These are phyloP conservation scores for Globisporangium spiculum DNA, from an alignment of 352 stramenopile species.

Conservation along the genomic window DNA sequence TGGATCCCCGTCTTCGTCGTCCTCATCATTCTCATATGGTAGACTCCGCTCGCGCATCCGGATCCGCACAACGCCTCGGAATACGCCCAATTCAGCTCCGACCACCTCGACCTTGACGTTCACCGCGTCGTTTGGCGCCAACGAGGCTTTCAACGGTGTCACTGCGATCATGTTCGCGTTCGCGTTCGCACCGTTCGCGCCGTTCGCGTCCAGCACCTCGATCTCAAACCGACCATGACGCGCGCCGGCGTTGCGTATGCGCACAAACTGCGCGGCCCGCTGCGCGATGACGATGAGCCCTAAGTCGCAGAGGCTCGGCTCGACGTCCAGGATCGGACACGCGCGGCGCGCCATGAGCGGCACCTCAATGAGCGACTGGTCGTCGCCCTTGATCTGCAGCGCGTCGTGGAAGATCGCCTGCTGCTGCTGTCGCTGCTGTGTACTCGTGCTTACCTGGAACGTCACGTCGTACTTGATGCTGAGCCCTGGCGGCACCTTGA, in stretches of 20 bases:
- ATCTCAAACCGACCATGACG: constrained; percentile 40
- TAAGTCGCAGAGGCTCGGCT: constrained; percentile 51
- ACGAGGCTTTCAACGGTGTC: constrained; percentile 27
- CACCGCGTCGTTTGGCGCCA: constrained; percentile 30
- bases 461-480: constrained; percentile 59
- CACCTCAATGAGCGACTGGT: constrained; percentile 56
- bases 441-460: constrained; percentile 31
- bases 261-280: constrained; percentile 46
- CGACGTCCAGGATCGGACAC: constrained; percentile 55
- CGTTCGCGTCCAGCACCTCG: constrained; percentile 39
- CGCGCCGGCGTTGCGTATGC: constrained; percentile 49
- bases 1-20: constrained; percentile 7
- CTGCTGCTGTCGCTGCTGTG: neutral
- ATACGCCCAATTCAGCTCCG: constrained; percentile 32
- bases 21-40: constrained; percentile 14
- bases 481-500: constrained; percentile 61
- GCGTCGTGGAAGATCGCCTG: constrained; percentile 57
- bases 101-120: constrained; percentile 50
- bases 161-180: constrained; percentile 18
- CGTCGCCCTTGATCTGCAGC: constrained; percentile 54
- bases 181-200: neutral
- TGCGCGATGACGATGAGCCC: constrained; percentile 65
- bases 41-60: constrained; percentile 31
- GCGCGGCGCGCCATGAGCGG: constrained; percentile 52
- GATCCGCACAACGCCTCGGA: constrained; percentile 44